Base-by-base conservation (phyloP, 208 protist species). In the Wallacemonas sp. region DNA sequence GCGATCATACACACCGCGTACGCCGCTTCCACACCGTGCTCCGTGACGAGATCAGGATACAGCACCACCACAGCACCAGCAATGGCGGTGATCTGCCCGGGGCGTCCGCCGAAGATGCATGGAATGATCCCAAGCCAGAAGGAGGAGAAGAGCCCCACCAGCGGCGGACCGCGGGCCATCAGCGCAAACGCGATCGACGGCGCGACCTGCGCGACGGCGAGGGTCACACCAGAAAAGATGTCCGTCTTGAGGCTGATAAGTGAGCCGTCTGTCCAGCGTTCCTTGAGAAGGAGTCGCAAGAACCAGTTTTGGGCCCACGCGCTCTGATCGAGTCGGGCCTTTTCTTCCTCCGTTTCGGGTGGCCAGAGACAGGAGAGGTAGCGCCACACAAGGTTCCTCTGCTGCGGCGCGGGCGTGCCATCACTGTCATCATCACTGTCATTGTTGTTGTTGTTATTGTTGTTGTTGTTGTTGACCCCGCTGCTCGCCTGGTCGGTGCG, bases 61-160 rank as follows among this genome's bases (percentile, higher is more conserved):
- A 81, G 72, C 56, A 85, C 80, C 24, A 81, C 74, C 5, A 85
- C 74, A n/a, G 80, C 80, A 30, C 80, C 80, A 16, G 80, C 80
- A 43, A 81, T 81, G 16, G 74, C 80, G 8, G 74, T 81, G 60
- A 85, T 85, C 56, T 81, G 80, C 14, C 80, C 80, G 2, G 80
- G 75, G 3, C 80, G 80, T 16, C 80, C 80, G 0, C 80, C 80
- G 41, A 85, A 81, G 1, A 81, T 27, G 54, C 74, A 81, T 41
- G 48, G 63, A 26, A 85, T 85, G 39, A 81, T 76, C 21, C 80
- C 80, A 0, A 81, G 66, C 29, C 72, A 85, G 56, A 85, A 85
- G 48, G 80, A 81, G 16, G 80, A 85, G 57, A 79, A 85, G 17
- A 85, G 72, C 1, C 80, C 80, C 2, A 80, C 71, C 29, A 81